These are phyloP conservation scores for Saturnispora zaruensis DNA, from an alignment of 805 yeast species.

Conservation along the genomic window DNA sequence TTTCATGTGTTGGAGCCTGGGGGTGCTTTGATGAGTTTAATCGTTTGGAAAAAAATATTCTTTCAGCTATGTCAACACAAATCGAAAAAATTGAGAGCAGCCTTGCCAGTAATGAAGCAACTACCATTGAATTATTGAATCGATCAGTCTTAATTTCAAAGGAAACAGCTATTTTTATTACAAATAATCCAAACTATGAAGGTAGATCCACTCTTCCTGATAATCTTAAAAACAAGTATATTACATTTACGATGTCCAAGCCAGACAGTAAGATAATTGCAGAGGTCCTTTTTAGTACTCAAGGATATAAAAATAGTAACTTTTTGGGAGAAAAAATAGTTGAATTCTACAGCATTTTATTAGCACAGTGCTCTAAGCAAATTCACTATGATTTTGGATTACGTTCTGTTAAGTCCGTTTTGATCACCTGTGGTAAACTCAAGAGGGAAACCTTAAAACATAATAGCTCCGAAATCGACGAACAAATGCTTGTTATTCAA, in stretches of 20 bases:
- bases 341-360: conserved; percentile 43
- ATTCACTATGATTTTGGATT: conserved; percentile 87
- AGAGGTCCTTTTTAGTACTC: conserved; percentile 61
- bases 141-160: conserved; percentile 32
- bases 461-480: neutral
- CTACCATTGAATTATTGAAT: conserved; percentile 36
- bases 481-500: conserved; percentile 31
- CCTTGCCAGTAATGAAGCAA: conserved; percentile 19
- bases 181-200: conserved; percentile 83
- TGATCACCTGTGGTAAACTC: conserved; percentile 49
- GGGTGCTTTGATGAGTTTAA: conserved; percentile 96
- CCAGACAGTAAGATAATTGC: conserved; percentile 68
- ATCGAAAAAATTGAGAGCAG: conserved; percentile 63
- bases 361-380: conserved; percentile 39
- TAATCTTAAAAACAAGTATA: conserved; percentile 68
- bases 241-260: conserved; percentile 61
- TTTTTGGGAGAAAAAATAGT: conserved; percentile 42
- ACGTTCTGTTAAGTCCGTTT: conserved; percentile 64
- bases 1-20: conserved; percentile 83
- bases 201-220: conserved; percentile 84
- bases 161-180: conserved; percentile 69
- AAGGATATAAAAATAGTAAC: conserved; percentile 51
- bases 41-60: conserved; percentile 56
- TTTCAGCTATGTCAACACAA: conserved; percentile 81
- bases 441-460: conserved; percentile 14